phyloP scores from a whole-genome alignment of 1,284 basidiomycete genomes.

The Lignosus rhinocerotis region DNA sequence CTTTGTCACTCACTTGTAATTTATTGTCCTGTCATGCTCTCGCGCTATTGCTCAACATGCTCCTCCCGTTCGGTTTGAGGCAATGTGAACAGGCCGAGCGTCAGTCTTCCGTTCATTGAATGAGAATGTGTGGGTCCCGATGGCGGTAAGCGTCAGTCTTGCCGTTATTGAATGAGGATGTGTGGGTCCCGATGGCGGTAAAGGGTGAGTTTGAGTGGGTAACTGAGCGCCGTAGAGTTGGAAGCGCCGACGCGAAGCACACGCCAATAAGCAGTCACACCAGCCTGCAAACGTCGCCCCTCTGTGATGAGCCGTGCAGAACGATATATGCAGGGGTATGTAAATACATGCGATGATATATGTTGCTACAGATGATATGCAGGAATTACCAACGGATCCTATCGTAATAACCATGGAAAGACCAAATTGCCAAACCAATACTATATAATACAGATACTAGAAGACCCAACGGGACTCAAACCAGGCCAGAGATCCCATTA shows the following conservation, averaged over 20 bases:
- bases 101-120: too few species aligned
- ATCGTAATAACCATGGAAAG: neutral
- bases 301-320: neutral
- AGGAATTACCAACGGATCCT: neutral
- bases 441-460: neutral
- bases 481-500: too few species aligned
- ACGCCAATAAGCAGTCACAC: too few species aligned
- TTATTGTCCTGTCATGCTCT: neutral
- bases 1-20: neutral
- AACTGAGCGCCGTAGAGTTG: too few species aligned
- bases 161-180: too few species aligned
- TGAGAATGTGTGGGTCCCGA: too few species aligned
- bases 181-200: too few species aligned
- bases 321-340: neutral
- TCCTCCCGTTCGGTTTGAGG: neutral
- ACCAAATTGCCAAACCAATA: neutral
- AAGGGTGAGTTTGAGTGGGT: too few species aligned
- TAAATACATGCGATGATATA: neutral
- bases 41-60: neutral
- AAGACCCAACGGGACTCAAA: neutral
- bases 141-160: too few species aligned
- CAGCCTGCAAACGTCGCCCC: too few species aligned
- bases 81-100: too few species aligned
- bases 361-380: neutral
- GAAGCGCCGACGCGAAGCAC: too few species aligned